A percentile compares a stretch with the other conserved stretches of the same genome.
phyloP scores from a whole-genome alignment of 2,329 filamentous ascomycete genomes.

The Aaosphaeria pasadenensis region DNA sequence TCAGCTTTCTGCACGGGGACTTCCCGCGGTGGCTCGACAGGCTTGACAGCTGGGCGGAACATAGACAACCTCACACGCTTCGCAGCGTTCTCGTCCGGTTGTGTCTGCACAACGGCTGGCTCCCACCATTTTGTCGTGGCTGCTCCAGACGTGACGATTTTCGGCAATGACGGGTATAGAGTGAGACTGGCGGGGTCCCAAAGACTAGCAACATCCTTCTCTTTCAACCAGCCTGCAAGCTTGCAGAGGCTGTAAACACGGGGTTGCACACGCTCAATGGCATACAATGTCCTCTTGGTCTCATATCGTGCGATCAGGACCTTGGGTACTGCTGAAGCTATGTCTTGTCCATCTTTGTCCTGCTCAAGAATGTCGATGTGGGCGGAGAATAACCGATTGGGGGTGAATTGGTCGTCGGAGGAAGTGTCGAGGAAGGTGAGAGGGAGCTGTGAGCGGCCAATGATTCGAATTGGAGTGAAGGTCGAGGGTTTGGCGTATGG shows the following conservation, averaged over 20 bases:
- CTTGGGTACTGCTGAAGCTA: slow-evolving; percentile 8
- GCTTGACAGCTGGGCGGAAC: slow-evolving; percentile 17
- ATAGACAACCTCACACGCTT: slow-evolving; percentile 28
- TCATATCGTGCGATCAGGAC: slow-evolving; percentile 35
- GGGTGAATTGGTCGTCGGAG: slow-evolving; percentile 15
- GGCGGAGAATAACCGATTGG: slow-evolving; percentile 33
- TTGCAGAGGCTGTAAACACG: slow-evolving; percentile 67
- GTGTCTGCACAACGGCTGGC: slow-evolving; percentile 18
- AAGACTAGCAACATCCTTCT: slow-evolving; percentile 48
- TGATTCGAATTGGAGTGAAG: slow-evolving; percentile 33
- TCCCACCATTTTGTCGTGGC: slow-evolving; percentile 30
- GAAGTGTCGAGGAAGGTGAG: slow-evolving; percentile 36
- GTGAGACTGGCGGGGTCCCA: slow-evolving; percentile 18
- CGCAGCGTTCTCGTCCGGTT: slow-evolving; percentile 7
- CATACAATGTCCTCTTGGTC: slow-evolving; percentile 70
- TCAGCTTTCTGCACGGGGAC: neutral
- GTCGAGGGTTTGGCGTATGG: slow-evolving; percentile 24
- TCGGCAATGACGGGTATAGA: slow-evolving; percentile 60
- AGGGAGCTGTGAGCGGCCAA: slow-evolving; percentile 35
- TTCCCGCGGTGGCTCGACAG: slow-evolving; percentile 1
- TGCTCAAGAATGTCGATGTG: slow-evolving; percentile 30
- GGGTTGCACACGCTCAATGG: slow-evolving; percentile 64
- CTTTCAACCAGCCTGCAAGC: slow-evolving; percentile 64
- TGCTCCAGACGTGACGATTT: slow-evolving; percentile 20
- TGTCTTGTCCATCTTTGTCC: slow-evolving; percentile 4